Percentiles rank a stretch among this genome's conserved stretches.
Conservation (phyloP, 306 rosid genomes). For the Lithocarpus polystachyus region DNA sequence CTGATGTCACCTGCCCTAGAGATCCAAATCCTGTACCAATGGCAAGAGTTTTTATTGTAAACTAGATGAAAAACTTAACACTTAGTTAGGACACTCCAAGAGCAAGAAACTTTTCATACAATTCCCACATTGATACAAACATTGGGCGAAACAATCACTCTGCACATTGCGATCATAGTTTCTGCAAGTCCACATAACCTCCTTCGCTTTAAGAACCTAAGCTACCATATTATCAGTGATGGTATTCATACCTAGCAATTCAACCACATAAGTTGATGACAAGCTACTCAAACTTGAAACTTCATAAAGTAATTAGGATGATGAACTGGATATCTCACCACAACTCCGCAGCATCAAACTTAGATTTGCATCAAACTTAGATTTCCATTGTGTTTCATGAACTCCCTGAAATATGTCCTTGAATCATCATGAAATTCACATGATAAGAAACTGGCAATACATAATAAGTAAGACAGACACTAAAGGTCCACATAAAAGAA, state of each 20-base stretch:
- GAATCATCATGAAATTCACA: slow-evolving; percentile 58
- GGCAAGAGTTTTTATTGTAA: slow-evolving; percentile 20
- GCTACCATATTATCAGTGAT: slow-evolving; percentile 99
- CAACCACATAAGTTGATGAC: slow-evolving; percentile 17
- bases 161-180: slow-evolving; percentile 98
- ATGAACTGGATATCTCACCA: slow-evolving; percentile 53
- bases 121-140: slow-evolving; percentile 29
- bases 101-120: background rate
- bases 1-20: slow-evolving; percentile 96
- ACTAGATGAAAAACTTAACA: background rate
- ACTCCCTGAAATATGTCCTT: slow-evolving; percentile 98
- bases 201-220: slow-evolving; percentile 92
- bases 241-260: slow-evolving; percentile 79
- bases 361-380: no score
- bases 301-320: background rate
- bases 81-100: background rate
- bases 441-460: background rate
- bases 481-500: background rate
- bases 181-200: slow-evolving; percentile 99
- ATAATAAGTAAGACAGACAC: background rate
- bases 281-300: slow-evolving; percentile 8
- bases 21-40: slow-evolving; percentile 79
- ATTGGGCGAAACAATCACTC: slow-evolving; percentile 96
- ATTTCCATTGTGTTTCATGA: slow-evolving; percentile 80
- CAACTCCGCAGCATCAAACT: slow-evolving; percentile 88